Evolutionary conservation across 2,329 filamentous ascomycete genomes (phyloP), one percentile per base, ranked within the genome.

Genomic region (Epichloe baconii): DNA sequence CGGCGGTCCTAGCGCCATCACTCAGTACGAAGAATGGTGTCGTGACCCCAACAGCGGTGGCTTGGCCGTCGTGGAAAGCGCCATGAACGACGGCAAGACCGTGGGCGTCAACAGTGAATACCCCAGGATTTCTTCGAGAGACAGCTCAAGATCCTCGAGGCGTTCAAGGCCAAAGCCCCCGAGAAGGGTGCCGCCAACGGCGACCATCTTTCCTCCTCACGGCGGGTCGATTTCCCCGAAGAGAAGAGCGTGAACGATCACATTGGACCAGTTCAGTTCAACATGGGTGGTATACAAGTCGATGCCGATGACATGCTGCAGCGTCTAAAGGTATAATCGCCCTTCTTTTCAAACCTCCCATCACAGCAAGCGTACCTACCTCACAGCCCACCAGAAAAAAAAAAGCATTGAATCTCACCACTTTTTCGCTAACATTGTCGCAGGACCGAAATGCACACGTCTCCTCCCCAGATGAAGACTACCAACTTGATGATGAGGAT

Each of bases 211-310:
- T 54, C 57, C 14, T 54, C 56, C 3, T 55, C 61, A 2, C 58
- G 61, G 21, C 58, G 59, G n/a, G 46, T 59, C 5, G 66, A 68
- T 60, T 55, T 69, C 43, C 58, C 64, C n/a, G 67, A 68, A 14
- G 68, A 71, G 56, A 75, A 71, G 55, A 72, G 68, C 55, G 73
- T 78, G 50, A 83, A 82, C 59, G 86, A 91, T 61, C 89, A 95
- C 60, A 95, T 95, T 61, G 90, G 90, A 0, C 89, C 90, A 0
- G 89, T 96, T 56, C 89, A 95, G 63, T 96, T 97, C 71, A 98
- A 98, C 65, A 93, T 98, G 78, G 93, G 93, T 42, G 93, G 93
- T 49, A 96, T 98, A 56, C 89, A 95, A 64, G 87, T 95, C 34
- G 89, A 96, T 68, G 89, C 89, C 8, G 90, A 95, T 62, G 89